phyloP scores from a whole-genome alignment of 148 eudicot species.

The Rhododendron simsii region DNA sequence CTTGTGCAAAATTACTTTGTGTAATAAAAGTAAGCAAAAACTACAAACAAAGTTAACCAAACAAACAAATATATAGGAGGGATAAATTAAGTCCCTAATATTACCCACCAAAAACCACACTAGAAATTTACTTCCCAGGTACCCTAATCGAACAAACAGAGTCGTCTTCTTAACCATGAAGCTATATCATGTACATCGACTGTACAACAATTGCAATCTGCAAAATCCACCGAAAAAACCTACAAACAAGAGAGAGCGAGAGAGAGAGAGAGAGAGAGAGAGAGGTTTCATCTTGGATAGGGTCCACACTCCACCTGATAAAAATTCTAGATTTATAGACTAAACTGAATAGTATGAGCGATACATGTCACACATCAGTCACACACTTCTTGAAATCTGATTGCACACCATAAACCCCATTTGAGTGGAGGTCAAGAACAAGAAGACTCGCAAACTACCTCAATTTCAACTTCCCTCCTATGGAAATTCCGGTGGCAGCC shows the following conservation, averaged over 20 bases:
- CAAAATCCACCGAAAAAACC: neutral
- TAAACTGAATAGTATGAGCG: neutral
- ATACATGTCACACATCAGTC: neutral
- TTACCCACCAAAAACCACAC: neutral
- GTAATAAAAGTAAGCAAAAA: neutral
- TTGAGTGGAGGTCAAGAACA: neutral
- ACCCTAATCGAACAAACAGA: too few species aligned
- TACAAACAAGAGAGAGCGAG: neutral
- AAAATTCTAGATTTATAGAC: neutral
- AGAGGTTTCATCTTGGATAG: neutral
- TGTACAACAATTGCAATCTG: neutral
- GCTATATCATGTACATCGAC: neutral
- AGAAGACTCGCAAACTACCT: slow-evolving; percentile 44
- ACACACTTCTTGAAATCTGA: neutral
- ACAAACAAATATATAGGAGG: neutral
- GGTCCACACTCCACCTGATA: neutral
- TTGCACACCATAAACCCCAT: neutral
- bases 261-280: too few species aligned
- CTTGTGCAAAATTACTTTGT: neutral
- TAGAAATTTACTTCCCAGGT: neutral
- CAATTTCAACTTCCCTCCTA: slow-evolving; percentile 37
- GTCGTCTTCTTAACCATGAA: neutral
- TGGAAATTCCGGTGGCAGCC: slow-evolving; percentile 73
- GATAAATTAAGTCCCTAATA: neutral
- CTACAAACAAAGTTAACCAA: neutral